Percentiles rank a stretch among this genome's conserved stretches.
Conservation (phyloP, 2,329 filamentous ascomycete species). For the Fusarium circinatum region DNA sequence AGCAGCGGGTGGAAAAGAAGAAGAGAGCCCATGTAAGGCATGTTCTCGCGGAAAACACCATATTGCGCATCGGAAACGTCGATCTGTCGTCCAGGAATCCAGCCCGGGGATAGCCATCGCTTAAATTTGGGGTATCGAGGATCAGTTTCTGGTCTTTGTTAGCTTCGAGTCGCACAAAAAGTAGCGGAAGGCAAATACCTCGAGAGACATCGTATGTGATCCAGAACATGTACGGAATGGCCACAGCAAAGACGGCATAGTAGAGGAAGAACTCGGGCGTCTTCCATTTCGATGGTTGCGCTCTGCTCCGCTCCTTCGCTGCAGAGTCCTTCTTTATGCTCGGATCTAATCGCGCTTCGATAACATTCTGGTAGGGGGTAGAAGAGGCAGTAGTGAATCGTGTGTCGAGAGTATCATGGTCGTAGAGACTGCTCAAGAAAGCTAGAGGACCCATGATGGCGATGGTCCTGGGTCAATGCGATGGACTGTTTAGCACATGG, state of each 20-base stretch:
- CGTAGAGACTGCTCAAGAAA: conserved; percentile 66
- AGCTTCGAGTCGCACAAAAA: background rate
- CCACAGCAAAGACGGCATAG: conserved; percentile 71
- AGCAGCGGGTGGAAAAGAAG: conserved; percentile 82
- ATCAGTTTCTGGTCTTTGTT: conserved; percentile 71
- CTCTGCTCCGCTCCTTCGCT: conserved; percentile 54
- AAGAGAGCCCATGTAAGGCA: conserved; percentile 81
- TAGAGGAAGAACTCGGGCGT: conserved; percentile 90
- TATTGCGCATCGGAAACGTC: conserved; percentile 94
- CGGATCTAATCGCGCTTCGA: conserved; percentile 61
- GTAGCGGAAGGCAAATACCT: conserved; percentile 60
- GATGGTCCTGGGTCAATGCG: conserved; percentile 26
- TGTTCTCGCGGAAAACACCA: conserved; percentile 82
- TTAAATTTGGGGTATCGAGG: conserved; percentile 82
- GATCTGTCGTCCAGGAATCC: conserved; percentile 92
- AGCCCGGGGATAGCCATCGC: conserved; percentile 78
- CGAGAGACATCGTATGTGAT: conserved; percentile 86
- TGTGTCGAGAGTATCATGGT: conserved; percentile 70
- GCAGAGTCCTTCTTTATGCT: conserved; percentile 46
- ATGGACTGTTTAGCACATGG: conserved; percentile 38
- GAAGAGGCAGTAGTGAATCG: conserved; percentile 75
- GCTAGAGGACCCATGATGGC: conserved; percentile 56
- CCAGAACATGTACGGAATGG: conserved; percentile 90
- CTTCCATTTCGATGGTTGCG: conserved; percentile 79
- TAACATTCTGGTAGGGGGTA: conserved; percentile 70